Evolutionary conservation across 2,329 filamentous ascomycete species (phyloP).

Genomic region (Ilyonectria sp.): DNA sequence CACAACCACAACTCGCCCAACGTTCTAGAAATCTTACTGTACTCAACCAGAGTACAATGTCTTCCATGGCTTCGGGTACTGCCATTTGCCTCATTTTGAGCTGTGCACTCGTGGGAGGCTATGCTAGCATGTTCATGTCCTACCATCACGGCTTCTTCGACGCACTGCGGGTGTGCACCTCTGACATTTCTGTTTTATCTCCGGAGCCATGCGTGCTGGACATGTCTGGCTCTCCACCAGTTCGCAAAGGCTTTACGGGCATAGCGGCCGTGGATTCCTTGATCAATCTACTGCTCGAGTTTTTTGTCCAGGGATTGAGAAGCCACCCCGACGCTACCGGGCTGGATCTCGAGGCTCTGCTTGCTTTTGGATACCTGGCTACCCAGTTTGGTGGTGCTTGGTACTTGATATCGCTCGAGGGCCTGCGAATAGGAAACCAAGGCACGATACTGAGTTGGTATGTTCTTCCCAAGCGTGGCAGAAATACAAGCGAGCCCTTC

Average conservation of each 20-base stretch:
- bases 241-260: neutral
- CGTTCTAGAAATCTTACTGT: too few relatives aligned
- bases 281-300: slow-evolving; percentile 36
- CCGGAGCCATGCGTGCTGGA: slow-evolving; percentile 28
- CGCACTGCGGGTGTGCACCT: slow-evolving; percentile 29
- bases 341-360: slow-evolving; percentile 32
- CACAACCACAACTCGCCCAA: too few relatives aligned
- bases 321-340: neutral
- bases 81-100: slow-evolving; percentile 29
- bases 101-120: slow-evolving; percentile 39
- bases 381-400: slow-evolving; percentile 43
- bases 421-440: slow-evolving; percentile 32
- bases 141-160: slow-evolving; percentile 39
- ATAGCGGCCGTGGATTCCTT: slow-evolving; percentile 17
- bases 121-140: slow-evolving; percentile 36
- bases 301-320: slow-evolving; percentile 38
- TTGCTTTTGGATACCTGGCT: slow-evolving; percentile 39
- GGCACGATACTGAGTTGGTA: slow-evolving; percentile 38
- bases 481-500: too few relatives aligned
- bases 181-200: neutral
- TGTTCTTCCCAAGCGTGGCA: neutral
- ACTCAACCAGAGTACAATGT: neutral
- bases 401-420: slow-evolving; percentile 39
- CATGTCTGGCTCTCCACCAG: slow-evolving; percentile 20
- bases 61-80: neutral